phyloP scores from a whole-genome alignment of 202 grass and related monocot species.

The Eragrostis tef region DNA sequence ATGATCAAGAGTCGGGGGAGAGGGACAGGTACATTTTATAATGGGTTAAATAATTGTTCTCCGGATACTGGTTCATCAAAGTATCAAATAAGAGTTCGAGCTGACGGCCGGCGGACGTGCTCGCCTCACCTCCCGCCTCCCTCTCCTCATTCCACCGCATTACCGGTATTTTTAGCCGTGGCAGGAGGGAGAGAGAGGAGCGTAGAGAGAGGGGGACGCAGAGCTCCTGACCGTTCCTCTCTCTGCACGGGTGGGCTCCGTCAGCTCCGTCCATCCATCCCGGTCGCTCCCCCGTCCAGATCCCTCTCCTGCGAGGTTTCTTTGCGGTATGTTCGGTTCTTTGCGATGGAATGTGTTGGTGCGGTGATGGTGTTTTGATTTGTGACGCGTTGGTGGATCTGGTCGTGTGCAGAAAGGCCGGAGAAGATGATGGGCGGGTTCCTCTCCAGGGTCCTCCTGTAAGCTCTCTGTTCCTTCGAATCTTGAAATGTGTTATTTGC shows the following conservation, averaged over 20 bases:
- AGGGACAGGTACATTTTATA: conserved; percentile 26
- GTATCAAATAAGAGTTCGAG: conserved; percentile 41
- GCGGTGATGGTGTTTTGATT: conserved; percentile 43
- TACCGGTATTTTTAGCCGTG: conserved; percentile 53
- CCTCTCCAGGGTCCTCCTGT: conserved; percentile 81
- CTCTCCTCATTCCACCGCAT: conserved; percentile 56
- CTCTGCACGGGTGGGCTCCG: conserved; percentile 26
- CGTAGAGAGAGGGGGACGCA: conserved; percentile 16
- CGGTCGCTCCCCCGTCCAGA: conserved; percentile 36
- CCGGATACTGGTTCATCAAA: conserved; percentile 18
- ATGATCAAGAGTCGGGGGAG: neutral
- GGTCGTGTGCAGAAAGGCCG: conserved; percentile 45
- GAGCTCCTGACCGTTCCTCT: conserved; percentile 42
- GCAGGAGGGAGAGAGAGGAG: conserved; percentile 9
- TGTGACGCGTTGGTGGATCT: conserved; percentile 54
- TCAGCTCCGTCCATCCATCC: conserved; percentile 34
- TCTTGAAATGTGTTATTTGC: conserved; percentile 35
- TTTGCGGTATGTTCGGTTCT: conserved; percentile 27
- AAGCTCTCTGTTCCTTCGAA: conserved; percentile 47
- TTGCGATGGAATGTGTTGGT: conserved; percentile 6
- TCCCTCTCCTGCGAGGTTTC: conserved; percentile 45
- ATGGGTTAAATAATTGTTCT: conserved; percentile 24
- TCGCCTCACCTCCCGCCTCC: conserved; percentile 41
- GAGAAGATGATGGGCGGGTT: conserved; percentile 80
- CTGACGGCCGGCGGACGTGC: conserved; percentile 58